phyloP scores from a whole-genome alignment of 106 monocot genomes.

The Dendrobium chrysotoxum region DNA sequence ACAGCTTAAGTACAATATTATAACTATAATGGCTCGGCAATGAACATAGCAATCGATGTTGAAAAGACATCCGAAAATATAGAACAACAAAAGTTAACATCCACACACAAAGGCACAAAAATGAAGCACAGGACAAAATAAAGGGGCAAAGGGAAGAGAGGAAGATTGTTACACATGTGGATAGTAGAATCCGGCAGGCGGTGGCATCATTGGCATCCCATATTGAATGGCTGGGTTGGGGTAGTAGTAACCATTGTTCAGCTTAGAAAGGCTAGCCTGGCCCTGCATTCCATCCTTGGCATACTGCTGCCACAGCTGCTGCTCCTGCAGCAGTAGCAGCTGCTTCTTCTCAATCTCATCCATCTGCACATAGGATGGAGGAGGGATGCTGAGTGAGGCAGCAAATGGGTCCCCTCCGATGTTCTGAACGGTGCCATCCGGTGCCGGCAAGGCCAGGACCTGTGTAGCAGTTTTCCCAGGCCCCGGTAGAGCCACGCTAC shows the following conservation, averaged over 20 bases:
- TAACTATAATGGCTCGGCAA: neutral
- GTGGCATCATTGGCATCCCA: slow-evolving; percentile 27
- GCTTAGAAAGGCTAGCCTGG: slow-evolving; percentile 29
- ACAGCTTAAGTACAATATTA: neutral
- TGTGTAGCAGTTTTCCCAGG: slow-evolving; percentile 8
- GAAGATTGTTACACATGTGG: slow-evolving; percentile 2
- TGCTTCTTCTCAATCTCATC: slow-evolving; percentile 92
- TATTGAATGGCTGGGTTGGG: slow-evolving; percentile 32
- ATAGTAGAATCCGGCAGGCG: slow-evolving; percentile 25
- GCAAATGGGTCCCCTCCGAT: slow-evolving; percentile 67
- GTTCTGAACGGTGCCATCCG: slow-evolving; percentile 55
- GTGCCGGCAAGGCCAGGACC: slow-evolving; percentile 73
- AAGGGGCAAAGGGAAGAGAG: neutral
- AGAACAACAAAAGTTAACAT: neutral
- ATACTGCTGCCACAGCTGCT: slow-evolving; percentile 75
- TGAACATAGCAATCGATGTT: neutral
- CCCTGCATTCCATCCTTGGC: slow-evolving; percentile 75
- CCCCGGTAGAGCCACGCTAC: slow-evolving; percentile 70
- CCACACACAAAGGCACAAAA: neutral
- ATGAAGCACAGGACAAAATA: neutral
- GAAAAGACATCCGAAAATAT: no score
- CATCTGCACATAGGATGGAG: slow-evolving; percentile 92
- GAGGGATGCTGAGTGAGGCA: slow-evolving; percentile 57
- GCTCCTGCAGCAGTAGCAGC: slow-evolving; percentile 68
- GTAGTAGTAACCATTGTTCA: slow-evolving; percentile 8